phyloP scores from a whole-genome alignment of 768 basidiomycete genomes.

The Suillus americanus region DNA sequence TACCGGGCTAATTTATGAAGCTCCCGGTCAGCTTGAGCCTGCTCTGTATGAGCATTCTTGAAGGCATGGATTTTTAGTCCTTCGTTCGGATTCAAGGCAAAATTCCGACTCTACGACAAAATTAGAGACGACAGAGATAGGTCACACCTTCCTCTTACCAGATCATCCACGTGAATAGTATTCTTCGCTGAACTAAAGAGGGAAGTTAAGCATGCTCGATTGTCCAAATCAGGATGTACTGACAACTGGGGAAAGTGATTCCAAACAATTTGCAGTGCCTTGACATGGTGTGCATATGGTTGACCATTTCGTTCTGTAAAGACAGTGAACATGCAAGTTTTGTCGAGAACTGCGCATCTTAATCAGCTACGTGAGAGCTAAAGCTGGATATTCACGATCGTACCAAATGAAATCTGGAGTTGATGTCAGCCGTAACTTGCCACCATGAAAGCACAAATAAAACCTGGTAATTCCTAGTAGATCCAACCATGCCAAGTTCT shows the following conservation, averaged over 20 bases:
- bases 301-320: slow-evolving; percentile 73
- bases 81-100: slow-evolving; percentile 82
- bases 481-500: slow-evolving; percentile 83
- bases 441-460: not conserved
- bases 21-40: slow-evolving; percentile 66
- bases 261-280: slow-evolving; percentile 85
- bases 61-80: slow-evolving; percentile 84
- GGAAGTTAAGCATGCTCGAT: not conserved
- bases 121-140: slow-evolving; percentile 1
- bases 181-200: slow-evolving; percentile 56
- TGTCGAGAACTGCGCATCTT: slow-evolving; percentile 68
- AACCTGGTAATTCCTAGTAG: slow-evolving; percentile 68
- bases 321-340: slow-evolving; percentile 86
- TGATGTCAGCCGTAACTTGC: not conserved
- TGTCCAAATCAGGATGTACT: slow-evolving; percentile 12
- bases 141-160: slow-evolving; percentile 44
- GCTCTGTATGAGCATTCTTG: slow-evolving; percentile 70
- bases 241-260: slow-evolving; percentile 82
- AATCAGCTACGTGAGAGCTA: not conserved
- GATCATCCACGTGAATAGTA: slow-evolving; percentile 87
- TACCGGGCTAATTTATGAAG: slow-evolving; percentile 65
- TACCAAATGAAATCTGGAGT: slow-evolving; percentile 63
- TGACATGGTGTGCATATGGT: slow-evolving; percentile 79
- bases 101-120: slow-evolving; percentile 64
- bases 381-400: not conserved